Evolutionary conservation across 768 basidiomycete genomes (phyloP).

Genomic region (Russula virescens): DNA sequence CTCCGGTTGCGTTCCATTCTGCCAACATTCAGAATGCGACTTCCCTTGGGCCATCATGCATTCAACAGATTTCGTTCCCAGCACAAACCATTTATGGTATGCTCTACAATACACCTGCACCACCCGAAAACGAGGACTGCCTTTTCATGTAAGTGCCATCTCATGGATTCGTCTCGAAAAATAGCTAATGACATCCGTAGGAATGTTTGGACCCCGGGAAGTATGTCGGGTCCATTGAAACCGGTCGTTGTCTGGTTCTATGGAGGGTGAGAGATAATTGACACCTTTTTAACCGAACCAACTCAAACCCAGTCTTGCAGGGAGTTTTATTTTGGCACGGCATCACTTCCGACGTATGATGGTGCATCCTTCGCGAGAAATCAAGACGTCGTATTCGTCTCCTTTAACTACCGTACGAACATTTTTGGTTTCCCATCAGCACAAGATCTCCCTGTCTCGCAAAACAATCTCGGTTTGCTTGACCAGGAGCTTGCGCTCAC

Average conservation of each 20-base stretch:
- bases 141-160: conserved; percentile 3
- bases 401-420: conserved; percentile 16
- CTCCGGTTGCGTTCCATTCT: conserved; percentile 4
- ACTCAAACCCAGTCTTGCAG: neutral
- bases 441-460: neutral
- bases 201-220: conserved; percentile 11
- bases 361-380: conserved; percentile 8
- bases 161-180: neutral
- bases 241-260: conserved; percentile 14
- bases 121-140: conserved; percentile 17
- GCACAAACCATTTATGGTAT: neutral
- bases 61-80: conserved; percentile 6
- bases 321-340: neutral
- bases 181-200: neutral
- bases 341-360: conserved; percentile 2
- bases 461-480: conserved; percentile 3
- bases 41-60: conserved; percentile 15
- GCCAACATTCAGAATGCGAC: conserved; percentile 1
- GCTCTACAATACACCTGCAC: neutral
- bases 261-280: conserved; percentile 1
- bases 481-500: conserved; percentile 33
- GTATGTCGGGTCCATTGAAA: neutral
- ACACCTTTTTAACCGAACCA: no score
- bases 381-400: conserved; percentile 11
- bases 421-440: conserved; percentile 13